Evolutionary conservation across 495 filamentous ascomycete genomes (phyloP), one percentile per base, ranked within the genome.

Genomic region (Coniosporium apollinis): DNA sequence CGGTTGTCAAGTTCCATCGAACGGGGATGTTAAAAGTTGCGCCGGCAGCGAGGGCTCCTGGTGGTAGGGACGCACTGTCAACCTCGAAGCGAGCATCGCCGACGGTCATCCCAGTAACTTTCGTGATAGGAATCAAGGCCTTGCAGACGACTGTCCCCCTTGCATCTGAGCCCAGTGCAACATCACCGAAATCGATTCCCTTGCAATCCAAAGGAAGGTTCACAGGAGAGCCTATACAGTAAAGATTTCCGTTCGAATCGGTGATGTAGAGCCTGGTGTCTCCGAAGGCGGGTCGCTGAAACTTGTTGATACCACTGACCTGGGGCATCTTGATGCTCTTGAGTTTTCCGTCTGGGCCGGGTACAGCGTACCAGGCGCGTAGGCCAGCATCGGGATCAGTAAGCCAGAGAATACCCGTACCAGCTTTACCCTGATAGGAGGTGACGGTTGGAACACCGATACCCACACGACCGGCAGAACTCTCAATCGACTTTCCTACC

Each of bases 231-330:
- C 64, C 64, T 19, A 63, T 43, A 17, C 52, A 51, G 29, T 55
- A 54, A 11, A 67, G 33, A 16, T 47, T 47, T 15, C 60, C 58
- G 18, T 53, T 56, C 10, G 43, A 33, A 15, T 56, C 47, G n/a
- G 55, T 51, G 9, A 62, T 42, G 37, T 66, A 69, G 3, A 63
- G 42, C 30, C 59, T 38, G 1, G 51, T 56, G 44, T 69, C 45
- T 19, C 65, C 65, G 43, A 69, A 69, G 0, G 55, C 56, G 4
- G 65, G 62, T 1, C 64, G 54, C 17, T 56, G 53, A 33, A 62
- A 69, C 42, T 67, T 69, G 24, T 55, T 57, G 24, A 56, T 15
- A 0, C 57, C 54, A n/a, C 44, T 47, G 5, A 51, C 57, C 19
- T 56, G 50, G 1, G 60, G 58, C 2, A 64, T 17, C 19, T 36